Evolutionary conservation across 257 asterid genomes (phyloP).

Genomic region (Pogostemon cablin): DNA sequence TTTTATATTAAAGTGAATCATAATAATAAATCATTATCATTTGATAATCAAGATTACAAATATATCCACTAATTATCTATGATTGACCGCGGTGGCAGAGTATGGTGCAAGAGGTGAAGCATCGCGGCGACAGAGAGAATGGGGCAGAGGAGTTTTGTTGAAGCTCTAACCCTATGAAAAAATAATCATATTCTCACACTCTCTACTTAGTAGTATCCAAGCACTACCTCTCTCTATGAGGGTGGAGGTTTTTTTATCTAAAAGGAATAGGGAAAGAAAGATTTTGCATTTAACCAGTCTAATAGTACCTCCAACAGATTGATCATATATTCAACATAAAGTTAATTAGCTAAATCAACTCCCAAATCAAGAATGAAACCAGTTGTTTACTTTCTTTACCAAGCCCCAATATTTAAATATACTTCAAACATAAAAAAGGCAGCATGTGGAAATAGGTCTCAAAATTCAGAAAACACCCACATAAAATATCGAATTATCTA

Average conservation of each 20-base stretch:
- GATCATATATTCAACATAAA: constrained; percentile 5
- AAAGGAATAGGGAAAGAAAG: background rate
- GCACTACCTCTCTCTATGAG: too few species aligned
- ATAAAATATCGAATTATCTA: constrained; percentile 16
- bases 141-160: too few species aligned
- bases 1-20: too few species aligned
- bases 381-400: background rate
- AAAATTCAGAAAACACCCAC: constrained; percentile 16
- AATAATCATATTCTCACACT: too few species aligned
- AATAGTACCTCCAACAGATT: background rate
- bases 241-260: background rate
- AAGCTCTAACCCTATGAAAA: too few species aligned
- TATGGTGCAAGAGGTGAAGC: too few species aligned
- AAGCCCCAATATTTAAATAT: background rate
- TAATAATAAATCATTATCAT: too few species aligned
- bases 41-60: too few species aligned
- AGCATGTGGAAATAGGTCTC: background rate
- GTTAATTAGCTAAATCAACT: background rate
- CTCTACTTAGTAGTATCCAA: background rate
- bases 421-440: background rate
- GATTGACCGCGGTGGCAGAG: too few species aligned
- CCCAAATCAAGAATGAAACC: constrained; percentile 21
- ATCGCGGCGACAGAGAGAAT: too few species aligned
- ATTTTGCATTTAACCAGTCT: background rate
- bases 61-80: too few species aligned